Evolutionary conservation across 2,329 filamentous ascomycete genomes (phyloP), one percentile per base, ranked within the genome.

Genomic region (Fusarium neocosmosporiellum): DNA sequence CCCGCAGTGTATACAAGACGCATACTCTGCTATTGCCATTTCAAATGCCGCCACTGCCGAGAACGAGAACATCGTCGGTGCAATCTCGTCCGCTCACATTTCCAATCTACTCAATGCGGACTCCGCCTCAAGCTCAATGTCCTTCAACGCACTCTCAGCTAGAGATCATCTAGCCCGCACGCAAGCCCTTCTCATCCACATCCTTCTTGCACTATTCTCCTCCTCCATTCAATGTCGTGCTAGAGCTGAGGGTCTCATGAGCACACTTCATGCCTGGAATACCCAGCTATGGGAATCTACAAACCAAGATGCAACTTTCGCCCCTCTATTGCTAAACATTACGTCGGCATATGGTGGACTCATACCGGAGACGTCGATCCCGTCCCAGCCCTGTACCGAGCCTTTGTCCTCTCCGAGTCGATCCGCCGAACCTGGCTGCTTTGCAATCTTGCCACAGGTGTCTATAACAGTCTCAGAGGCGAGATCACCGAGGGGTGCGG

Each of bases 211-310:
- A 5, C 48, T 63, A 13, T 63, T 63, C n/a, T 36, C 59, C 4
- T 50, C 59, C 6, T 63, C 59, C n/a, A 63, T 63, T 22, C 46
- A 34, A n/a, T 48, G 59, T 41, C 59, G 46, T 3, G 36, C 46
- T 5, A 33, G 37, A 13, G 46, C 59, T 5, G 59, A 63, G 36
- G 43, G 7, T 8, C 22, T 63, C 2, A 63, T 55, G 16, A 9
- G 13, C 4, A 55, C 59, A 1, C 48, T 63, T n/a, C 31, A 41
- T 16, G 1, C 18, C 13, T 55, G 59, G 59, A 55, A 11, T 13
- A 41, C 6, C 6, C 46, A 55, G 46, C 46, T 63, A 11, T 55
- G 59, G 59, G 33, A 63, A 14, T 63, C 46, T 24, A 14, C 27
- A 16, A 55, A 7, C 18, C 59, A 39, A 13, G 59, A 43, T n/a